Conservation (phyloP, 192 early-diverging fungal species). For the Rhizoclosmatium sp. region DNA sequence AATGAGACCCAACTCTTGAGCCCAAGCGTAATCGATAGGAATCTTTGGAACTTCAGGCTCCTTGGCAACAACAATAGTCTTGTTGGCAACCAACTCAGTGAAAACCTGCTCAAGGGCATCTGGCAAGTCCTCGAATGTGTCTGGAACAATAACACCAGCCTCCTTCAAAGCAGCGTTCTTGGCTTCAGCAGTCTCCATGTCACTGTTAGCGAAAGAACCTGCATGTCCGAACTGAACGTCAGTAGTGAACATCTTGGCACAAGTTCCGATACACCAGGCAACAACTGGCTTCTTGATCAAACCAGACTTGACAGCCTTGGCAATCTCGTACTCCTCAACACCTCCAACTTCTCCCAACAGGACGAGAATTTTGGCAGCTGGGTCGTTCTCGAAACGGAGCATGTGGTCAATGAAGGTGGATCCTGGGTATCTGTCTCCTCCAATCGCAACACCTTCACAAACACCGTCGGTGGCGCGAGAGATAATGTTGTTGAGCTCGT, state of each 20-base stretch:
- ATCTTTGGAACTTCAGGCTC: slow-evolving; percentile 98
- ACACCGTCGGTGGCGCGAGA: slow-evolving; percentile 96
- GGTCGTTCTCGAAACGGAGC: slow-evolving; percentile 92
- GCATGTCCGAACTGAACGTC: slow-evolving; percentile 99
- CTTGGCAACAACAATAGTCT: slow-evolving; percentile 70
- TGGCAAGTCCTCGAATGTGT: slow-evolving; percentile 96
- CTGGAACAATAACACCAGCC: slow-evolving; percentile 90
- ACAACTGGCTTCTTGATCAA: slow-evolving; percentile 98
- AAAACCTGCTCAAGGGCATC: slow-evolving; percentile 80
- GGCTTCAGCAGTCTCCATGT: slow-evolving; percentile 94
- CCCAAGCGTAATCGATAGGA: slow-evolving; percentile 99
- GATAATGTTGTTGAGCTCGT: slow-evolving; percentile 99
- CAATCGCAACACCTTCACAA: slow-evolving; percentile 98
- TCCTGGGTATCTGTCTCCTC: slow-evolving; percentile 98
- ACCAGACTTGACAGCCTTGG: slow-evolving; percentile 86
- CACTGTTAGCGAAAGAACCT: slow-evolving; percentile 94
- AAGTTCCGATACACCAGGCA: slow-evolving; percentile 99
- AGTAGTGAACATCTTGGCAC: slow-evolving; percentile 98
- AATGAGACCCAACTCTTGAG: slow-evolving; percentile 96
- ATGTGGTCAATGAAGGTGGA: slow-evolving; percentile 99
- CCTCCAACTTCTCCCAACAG: slow-evolving; percentile 98
- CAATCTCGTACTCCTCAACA: slow-evolving; percentile 95
- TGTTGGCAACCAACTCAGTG: slow-evolving; percentile 75
- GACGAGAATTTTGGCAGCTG: slow-evolving; percentile 91
- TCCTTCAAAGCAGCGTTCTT: slow-evolving; percentile 90